Base-by-base conservation (phyloP, 371 early-diverging fungal genomes). In the Lichtheimia ramosa region DNA sequence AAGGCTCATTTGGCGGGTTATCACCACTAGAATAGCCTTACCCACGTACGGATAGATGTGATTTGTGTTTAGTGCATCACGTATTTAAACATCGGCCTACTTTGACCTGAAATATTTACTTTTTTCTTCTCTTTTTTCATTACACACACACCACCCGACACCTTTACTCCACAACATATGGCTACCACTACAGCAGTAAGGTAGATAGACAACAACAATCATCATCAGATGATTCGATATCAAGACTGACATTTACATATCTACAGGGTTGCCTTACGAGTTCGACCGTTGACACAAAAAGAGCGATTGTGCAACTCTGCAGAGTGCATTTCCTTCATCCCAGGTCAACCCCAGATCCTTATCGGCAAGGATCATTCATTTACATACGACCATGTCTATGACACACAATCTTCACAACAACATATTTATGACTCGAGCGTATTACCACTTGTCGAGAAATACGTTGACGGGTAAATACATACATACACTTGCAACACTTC, bases 381-480 rank as follows among this genome's bases (percentile, higher is more conserved):
- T 75, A 88, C 90, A 54, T 96, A 88, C 61, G 96, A 98, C 74
- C 75, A 89, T 64, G 91, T 92, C 8, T 96, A 91, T 71, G 87
- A 88, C 23, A 79, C 85, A 14, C 82, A 86, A 24, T 62, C 88
- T 6, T 46, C 67, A 23, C 98, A 98, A 71, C 54, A 74, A 23
- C 55, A 77, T 1, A 79, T 96, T 23, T 95, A 90, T 74, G 83
- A 88, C 14, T 62, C 75, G 3, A 78, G 85, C 46, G 90, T 91
- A 40, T 68, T 71, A 16, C 88, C 89, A 15, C 71, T 96, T 55
- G 83, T 96, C n/a, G 85, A 87, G 14, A 87, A 89, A 63, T 94
- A 95, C 69, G 72, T 93, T 46, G 93, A 94, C 62, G 98, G 98
- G 71, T 99, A 87, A 25, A n/a, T n/a, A n/a, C n/a, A n/a, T n/a